Conservation (phyloP, 176 grass and related monocot genomes). For the Triticum dicoccoides region DNA sequence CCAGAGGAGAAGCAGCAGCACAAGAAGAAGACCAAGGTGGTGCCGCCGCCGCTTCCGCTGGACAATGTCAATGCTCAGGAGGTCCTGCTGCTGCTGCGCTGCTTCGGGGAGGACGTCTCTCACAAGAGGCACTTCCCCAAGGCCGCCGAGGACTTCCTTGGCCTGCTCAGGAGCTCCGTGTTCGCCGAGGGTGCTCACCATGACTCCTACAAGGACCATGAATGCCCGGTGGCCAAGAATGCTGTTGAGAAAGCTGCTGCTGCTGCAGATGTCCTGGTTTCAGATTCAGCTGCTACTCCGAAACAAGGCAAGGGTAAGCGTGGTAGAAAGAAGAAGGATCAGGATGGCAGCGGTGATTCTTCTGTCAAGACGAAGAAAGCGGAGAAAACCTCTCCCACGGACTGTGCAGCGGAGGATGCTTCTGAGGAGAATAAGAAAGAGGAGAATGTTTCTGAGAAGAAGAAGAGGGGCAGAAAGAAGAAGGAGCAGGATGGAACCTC, state of each 20-base stretch:
- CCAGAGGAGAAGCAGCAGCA: too few relatives aligned
- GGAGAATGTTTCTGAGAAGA: background rate
- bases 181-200: conserved; percentile 25
- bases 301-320: conserved; percentile 18
- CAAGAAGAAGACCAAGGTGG: background rate
- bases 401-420: background rate
- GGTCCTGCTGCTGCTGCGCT: conserved; percentile 31
- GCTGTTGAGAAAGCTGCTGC: too few relatives aligned
- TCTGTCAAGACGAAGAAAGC: conserved; percentile 22
- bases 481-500: conserved; percentile 24
- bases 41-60: background rate
- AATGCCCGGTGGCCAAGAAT: background rate
- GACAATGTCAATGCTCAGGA: background rate
- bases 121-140: conserved; percentile 21
- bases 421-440: too few relatives aligned
- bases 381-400: too few relatives aligned
- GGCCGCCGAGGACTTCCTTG: conserved; percentile 33
- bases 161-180: conserved; percentile 38
- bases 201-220: conserved; percentile 1
- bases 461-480: conserved; percentile 32
- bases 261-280: background rate
- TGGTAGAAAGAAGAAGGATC: conserved; percentile 32
- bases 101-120: conserved; percentile 22
- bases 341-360: background rate
- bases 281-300: background rate